Percentiles rank a stretch among this genome's conserved stretches.
These are phyloP conservation scores for Sideroxylon spinosum DNA, from an alignment of 179 eudicot genomes.

Conservation along the genomic window DNA sequence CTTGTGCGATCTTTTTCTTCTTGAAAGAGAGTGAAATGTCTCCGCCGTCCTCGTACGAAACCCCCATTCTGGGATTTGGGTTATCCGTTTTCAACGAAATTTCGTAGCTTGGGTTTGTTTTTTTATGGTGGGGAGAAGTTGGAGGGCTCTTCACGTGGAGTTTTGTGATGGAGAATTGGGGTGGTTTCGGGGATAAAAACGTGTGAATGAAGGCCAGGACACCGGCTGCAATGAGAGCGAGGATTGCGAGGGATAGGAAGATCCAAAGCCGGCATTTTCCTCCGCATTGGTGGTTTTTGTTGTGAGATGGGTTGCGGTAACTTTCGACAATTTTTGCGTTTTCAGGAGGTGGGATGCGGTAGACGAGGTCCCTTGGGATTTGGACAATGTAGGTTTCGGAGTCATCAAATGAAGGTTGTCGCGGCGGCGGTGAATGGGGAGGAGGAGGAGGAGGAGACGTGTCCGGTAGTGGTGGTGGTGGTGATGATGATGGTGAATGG, in stretches of 20 bases:
- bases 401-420: not conserved
- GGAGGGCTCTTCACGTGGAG: constrained; percentile 16
- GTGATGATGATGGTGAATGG: constrained; percentile 7
- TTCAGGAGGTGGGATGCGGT: constrained; percentile 42
- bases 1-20: constrained; percentile 32
- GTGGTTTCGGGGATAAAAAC: constrained; percentile 38
- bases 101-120: constrained; percentile 18
- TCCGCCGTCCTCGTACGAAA: constrained; percentile 32
- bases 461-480: not conserved
- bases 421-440: not conserved
- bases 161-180: constrained; percentile 34
- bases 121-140: not conserved
- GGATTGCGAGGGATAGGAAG: constrained; percentile 4
- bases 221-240: constrained; percentile 21
- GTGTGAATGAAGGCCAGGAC: constrained; percentile 14
- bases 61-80: constrained; percentile 34
- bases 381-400: constrained; percentile 34
- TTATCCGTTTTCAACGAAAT: constrained; percentile 33
- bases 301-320: constrained; percentile 3
- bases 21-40: constrained; percentile 23
- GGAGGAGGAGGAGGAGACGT: not conserved
- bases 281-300: not conserved
- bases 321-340: constrained; percentile 25
- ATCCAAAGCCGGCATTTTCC: constrained; percentile 19
- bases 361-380: constrained; percentile 35